Base-by-base conservation (phyloP, 306 rosid species). In the Sesbania bispinosa region DNA sequence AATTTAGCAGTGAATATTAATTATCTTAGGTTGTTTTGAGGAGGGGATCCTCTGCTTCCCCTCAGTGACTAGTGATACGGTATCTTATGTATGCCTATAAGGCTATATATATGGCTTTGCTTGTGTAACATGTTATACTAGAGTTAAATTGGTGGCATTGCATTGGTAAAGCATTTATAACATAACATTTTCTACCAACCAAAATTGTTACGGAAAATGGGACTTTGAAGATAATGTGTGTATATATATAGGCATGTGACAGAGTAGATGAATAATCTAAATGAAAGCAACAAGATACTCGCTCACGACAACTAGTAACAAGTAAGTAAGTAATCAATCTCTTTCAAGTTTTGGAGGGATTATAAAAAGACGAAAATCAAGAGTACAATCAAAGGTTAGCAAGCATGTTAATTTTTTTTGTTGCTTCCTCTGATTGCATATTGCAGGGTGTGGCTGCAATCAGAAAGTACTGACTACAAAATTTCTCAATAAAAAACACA, bases 291-390 rank as follows among this genome's bases (percentile, higher is more conserved):
- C 29, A 41, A 21, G 41, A 39, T 23, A 29, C 16, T 60, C 6
- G 47, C 7, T 39, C 51, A 11, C 10, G 11, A 62, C 69, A n/a
- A 30, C 9, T 23, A 21, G 27, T 13, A 13, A 42, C 9, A 33
- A 51, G 61, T 32, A 74, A n/a, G n/a, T n/a, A n/a, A n/a, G 39
- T 16, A 48, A 57, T 38, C 68, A 61, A 72, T 72, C 33, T 51
- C 46, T 77, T 59, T 30, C 72, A 20, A 0, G n/a, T 46, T 35
- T 70, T 4, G 62, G 53, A 45, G 21, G 41, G 20, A 30, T 41
- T 15, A 7, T 15, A 45, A 41, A 70, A 71, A 11, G 64, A n/a
- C 29, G 39, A 59, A 73, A 65, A 67, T 21, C 43, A 27, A 66
- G 4, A 54, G 16, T 54, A 43, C 52, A 50, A 38, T 19, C 2